Evolutionary conservation across 352 stramenopile species (phyloP).

Genomic region (Phytophthora capsici): DNA sequence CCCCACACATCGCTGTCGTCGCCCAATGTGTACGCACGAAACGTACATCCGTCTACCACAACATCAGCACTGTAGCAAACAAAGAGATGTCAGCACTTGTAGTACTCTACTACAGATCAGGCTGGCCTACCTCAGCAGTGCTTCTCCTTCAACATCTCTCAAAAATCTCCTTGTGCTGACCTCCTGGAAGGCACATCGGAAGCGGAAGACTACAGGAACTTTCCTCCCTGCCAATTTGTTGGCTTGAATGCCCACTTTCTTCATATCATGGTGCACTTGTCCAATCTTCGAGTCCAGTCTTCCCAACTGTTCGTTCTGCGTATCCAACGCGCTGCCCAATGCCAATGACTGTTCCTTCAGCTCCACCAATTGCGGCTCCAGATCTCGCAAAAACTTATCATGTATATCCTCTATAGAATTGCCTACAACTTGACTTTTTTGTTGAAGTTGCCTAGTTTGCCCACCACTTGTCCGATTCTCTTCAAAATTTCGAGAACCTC

Average conservation of each 20-base stretch:
- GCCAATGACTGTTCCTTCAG: slow-evolving; percentile 74
- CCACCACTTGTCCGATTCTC: neutral
- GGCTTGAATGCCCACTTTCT: slow-evolving; percentile 68
- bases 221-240: slow-evolving; percentile 56
- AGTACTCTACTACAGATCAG: no score
- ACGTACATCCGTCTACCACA: slow-evolving; percentile 65
- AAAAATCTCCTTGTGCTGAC: slow-evolving; percentile 57
- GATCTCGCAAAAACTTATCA: slow-evolving; percentile 52
- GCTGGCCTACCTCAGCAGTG: slow-evolving; percentile 49
- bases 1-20: slow-evolving; percentile 82
- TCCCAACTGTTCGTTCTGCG: slow-evolving; percentile 70
- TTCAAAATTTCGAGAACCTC: neutral
- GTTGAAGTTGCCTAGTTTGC: slow-evolving; percentile 3
- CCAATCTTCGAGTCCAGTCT: slow-evolving; percentile 71
- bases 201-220: slow-evolving; percentile 51
- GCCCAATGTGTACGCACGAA: slow-evolving; percentile 77
- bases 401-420: slow-evolving; percentile 36
- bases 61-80: slow-evolving; percentile 58
- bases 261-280: slow-evolving; percentile 71
- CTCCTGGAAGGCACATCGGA: slow-evolving; percentile 82
- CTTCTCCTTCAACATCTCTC: slow-evolving; percentile 63
- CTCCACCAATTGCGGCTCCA: slow-evolving; percentile 66
- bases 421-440: slow-evolving; percentile 6
- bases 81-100: neutral
- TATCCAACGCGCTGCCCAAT: slow-evolving; percentile 62